A percentile compares a stretch with the other conserved stretches of the same genome.
Evolutionary conservation across 208 protist genomes (phyloP).

Genomic region (Acanthamoeba triangularis): DNA sequence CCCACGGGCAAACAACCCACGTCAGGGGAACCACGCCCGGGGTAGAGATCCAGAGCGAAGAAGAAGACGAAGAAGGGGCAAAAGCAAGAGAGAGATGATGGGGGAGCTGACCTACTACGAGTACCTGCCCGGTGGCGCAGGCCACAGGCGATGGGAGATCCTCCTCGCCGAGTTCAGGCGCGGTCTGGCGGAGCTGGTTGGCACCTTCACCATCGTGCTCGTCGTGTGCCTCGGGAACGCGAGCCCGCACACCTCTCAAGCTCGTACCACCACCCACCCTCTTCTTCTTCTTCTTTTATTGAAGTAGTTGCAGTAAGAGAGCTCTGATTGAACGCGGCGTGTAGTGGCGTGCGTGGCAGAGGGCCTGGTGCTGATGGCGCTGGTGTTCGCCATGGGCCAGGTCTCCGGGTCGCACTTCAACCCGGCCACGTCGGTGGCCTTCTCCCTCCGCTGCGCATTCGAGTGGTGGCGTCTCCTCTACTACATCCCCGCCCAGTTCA

Average conservation of each 20-base stretch:
- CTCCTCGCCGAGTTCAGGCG: constrained; percentile 1
- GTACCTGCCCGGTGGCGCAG: background rate
- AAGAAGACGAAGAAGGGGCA: too few species aligned
- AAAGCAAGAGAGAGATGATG: too few species aligned
- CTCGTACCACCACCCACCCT: background rate
- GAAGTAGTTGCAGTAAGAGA: background rate
- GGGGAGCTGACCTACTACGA: background rate
- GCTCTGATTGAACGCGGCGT: background rate
- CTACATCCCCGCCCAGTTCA: constrained; percentile 26
- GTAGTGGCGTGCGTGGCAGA: background rate
- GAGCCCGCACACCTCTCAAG: background rate
- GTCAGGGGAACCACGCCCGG: too few species aligned
- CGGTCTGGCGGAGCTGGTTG: background rate
- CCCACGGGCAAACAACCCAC: too few species aligned
- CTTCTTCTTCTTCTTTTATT: too few species aligned
- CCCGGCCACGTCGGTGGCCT: background rate
- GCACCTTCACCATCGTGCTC: background rate
- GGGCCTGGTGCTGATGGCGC: background rate
- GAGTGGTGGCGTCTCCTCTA: constrained; percentile 27
- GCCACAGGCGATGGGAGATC: background rate
- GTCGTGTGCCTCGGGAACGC: constrained; percentile 2
- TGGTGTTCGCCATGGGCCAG: constrained; percentile 18
- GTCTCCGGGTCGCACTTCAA: background rate
- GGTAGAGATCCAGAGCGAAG: too few species aligned
- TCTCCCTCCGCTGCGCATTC: background rate